These are phyloP conservation scores for Infundibulicybe gibba DNA, from an alignment of 768 basidiomycete species.

Conservation along the genomic window DNA sequence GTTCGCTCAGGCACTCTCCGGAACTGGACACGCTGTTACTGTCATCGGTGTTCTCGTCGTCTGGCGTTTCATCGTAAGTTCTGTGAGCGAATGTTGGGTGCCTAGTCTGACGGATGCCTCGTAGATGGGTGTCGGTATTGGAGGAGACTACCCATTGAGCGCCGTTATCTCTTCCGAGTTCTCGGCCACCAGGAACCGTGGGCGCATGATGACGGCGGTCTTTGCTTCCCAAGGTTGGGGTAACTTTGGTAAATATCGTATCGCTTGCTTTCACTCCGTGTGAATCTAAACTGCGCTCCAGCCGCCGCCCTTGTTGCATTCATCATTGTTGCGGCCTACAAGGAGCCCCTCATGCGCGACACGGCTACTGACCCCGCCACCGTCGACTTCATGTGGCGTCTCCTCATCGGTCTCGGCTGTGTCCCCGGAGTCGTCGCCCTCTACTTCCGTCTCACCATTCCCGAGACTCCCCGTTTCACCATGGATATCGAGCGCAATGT, in stretches of 20 bases:
- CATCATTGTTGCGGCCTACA: constrained; percentile 67
- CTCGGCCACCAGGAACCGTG: constrained; percentile 73
- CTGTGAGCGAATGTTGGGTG: not conserved
- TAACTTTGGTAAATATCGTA: constrained; percentile 49
- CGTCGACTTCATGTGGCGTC: constrained; percentile 81
- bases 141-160: constrained; percentile 84
- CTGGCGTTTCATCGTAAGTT: constrained; percentile 72
- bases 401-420: constrained; percentile 85
- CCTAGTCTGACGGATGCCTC: not conserved
- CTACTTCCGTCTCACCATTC: constrained; percentile 92
- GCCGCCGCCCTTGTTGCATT: constrained; percentile 66
- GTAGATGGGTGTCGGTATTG: constrained; percentile 79
- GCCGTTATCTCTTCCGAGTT: constrained; percentile 91
- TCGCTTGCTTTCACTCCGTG: constrained; percentile 56
- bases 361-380: constrained; percentile 32
- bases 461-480: constrained; percentile 87
- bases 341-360: constrained; percentile 43
- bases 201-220: constrained; percentile 86
- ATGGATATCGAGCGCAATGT: constrained; percentile 92
- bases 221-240: constrained; percentile 90
- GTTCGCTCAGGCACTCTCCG: constrained; percentile 77
- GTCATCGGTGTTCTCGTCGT: constrained; percentile 77
- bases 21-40: constrained; percentile 57
- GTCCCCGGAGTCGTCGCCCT: constrained; percentile 79
- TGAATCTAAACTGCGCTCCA: constrained; percentile 14